These are phyloP conservation scores for Metarhizium album DNA, from an alignment of 2,329 filamentous ascomycete genomes.

Conservation along the genomic window DNA sequence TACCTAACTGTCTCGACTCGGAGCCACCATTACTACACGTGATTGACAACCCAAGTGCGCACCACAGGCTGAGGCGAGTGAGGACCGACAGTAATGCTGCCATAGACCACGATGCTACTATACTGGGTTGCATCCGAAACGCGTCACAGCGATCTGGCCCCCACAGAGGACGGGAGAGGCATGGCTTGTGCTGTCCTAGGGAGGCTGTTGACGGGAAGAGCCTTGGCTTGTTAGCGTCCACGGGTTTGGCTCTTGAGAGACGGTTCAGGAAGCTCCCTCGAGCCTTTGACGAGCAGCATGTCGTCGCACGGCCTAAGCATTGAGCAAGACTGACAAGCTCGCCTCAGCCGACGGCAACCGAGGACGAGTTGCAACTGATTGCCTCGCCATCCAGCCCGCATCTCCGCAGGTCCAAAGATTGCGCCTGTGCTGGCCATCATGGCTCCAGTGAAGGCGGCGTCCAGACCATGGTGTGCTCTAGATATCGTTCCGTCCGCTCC, in stretches of 20 bases:
- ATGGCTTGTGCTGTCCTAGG: background rate
- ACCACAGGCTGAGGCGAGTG: background rate
- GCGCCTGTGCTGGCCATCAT: background rate
- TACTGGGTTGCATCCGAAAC: background rate
- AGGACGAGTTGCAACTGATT: background rate
- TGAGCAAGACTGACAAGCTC: background rate
- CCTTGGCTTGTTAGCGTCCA: background rate
- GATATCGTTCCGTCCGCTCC: slow-evolving; percentile 22
- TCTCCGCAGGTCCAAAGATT: background rate
- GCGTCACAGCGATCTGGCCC: background rate
- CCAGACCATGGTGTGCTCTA: slow-evolving; percentile 24
- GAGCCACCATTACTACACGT: background rate
- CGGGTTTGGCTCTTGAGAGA: background rate
- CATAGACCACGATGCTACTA: background rate
- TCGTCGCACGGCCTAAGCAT: background rate
- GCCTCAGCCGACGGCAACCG: background rate
- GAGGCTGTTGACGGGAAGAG: background rate
- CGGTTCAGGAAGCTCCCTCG: background rate
- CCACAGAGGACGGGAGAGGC: background rate
- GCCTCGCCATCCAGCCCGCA: background rate
- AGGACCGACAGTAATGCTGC: background rate
- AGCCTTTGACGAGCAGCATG: background rate
- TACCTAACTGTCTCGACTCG: background rate
- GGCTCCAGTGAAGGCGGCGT: background rate
- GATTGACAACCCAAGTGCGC: background rate